Base-by-base conservation (phyloP, 179 eudicot genomes). In the Beta corolliflora region DNA sequence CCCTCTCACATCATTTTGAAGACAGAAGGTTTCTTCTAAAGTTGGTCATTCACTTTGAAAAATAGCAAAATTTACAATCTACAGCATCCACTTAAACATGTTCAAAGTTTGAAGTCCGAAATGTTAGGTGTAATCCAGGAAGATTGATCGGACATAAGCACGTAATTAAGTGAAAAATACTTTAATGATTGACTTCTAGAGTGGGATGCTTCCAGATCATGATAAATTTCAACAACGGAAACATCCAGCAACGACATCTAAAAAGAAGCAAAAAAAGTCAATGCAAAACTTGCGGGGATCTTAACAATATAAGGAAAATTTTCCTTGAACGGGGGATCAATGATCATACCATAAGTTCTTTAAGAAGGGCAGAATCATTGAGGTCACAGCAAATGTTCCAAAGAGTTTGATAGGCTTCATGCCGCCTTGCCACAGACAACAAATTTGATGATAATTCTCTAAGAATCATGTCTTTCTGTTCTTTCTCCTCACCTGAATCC, bases 341-440 rank as follows among this genome's bases (percentile, higher is more conserved):
- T 50, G 81, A 65, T 70, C 88, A 18, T 89, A 96, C 99, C 99
- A 96, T 96, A 54, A 92, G 93, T 79, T 80, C 91, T 87, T 86
- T 89, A 77, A 94, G 97, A 61, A 96, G 94, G 52, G 87, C 85
- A 9, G 90, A 68, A 89, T 96, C 96, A 88, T 90, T 88, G 75
- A 92, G 90, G 82, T 96, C 97, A 80, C 88, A 87, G 81, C 97
- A 94, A 80, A 96, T 89, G 86, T 88, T 91, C 99, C 99, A 96
- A 66, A 96, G 85, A 63, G 93, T 90, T 82, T 82, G 89, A 75
- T 96, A 96, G 65, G 93, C 93, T 78, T 91, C 96, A 85, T 96
- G 98, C 73, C 92, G 88, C 84, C 92, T 91, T 73, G 97, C 98
- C 84, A 94, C 84, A 63, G 92, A 85, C 86, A 96, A 82, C 84